Percentiles rank a stretch among this genome's conserved stretches.
Evolutionary conservation across 1,284 basidiomycete species (phyloP).

Genomic region (Marasmius tenuissimus): DNA sequence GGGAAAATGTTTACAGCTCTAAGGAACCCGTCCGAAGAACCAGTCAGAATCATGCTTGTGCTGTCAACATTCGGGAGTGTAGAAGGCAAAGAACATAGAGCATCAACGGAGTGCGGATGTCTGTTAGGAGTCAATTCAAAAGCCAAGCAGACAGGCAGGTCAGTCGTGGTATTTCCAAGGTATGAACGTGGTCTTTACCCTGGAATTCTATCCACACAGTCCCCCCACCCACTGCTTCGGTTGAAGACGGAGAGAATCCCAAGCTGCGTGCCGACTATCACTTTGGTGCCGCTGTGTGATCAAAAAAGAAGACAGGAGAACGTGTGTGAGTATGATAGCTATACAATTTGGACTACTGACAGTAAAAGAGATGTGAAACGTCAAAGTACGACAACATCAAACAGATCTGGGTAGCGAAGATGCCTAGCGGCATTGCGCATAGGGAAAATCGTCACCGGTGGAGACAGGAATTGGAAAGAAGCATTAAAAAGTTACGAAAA

Average conservation of each 20-base stretch:
- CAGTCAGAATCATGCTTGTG: constrained; percentile 81
- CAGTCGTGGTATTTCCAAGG: constrained; percentile 11
- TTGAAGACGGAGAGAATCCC: constrained; percentile 94
- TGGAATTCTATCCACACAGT: constrained; percentile 92
- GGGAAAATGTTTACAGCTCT: constrained; percentile 90
- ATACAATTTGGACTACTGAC: not conserved
- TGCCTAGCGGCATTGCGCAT: not conserved
- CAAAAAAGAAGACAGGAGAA: constrained; percentile 2
- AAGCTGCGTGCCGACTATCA: constrained; percentile 87
- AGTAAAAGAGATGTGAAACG: not conserved
- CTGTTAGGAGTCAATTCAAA: constrained; percentile 33
- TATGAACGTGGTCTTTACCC: constrained; percentile 49
- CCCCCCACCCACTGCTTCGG: constrained; percentile 82
- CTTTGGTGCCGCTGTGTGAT: constrained; percentile 64
- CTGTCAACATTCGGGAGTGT: constrained; percentile 59
- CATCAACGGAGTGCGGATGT: constrained; percentile 86
- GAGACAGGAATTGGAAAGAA: not conserved
- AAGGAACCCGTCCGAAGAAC: constrained; percentile 91
- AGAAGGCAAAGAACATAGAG: constrained; percentile 72
- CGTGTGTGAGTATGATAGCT: constrained; percentile 2
- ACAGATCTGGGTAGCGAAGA: not conserved
- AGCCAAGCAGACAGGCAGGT: constrained; percentile 3
- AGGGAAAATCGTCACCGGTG: not conserved
- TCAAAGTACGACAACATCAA: not conserved
- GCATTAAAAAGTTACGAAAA: not conserved